Evolutionary conservation across 805 yeast genomes (phyloP).

Genomic region (Lachancea quebecensis): DNA sequence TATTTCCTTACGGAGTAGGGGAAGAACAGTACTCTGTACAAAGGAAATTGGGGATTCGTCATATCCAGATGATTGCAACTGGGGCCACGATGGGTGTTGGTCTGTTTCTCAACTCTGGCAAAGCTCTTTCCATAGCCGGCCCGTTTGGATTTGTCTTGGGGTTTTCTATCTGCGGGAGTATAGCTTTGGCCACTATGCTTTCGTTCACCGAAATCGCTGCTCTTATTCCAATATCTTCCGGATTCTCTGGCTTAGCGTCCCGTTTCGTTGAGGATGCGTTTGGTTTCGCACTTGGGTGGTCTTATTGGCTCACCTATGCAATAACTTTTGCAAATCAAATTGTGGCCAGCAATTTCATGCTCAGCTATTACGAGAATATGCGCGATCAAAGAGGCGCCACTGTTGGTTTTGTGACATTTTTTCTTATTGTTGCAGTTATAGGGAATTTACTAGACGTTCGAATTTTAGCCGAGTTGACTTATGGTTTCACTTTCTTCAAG

Average conservation of each 20-base stretch:
- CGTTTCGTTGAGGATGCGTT: constrained; percentile 59
- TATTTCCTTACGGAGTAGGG: background rate
- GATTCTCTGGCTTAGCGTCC: constrained; percentile 56
- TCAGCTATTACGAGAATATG: constrained; percentile 56
- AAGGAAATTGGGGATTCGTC: constrained; percentile 42
- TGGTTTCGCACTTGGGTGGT: constrained; percentile 65
- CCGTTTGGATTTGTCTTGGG: constrained; percentile 49
- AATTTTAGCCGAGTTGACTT: constrained; percentile 69
- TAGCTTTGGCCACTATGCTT: constrained; percentile 55
- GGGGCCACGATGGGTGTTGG: constrained; percentile 67
- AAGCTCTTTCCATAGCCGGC: constrained; percentile 49
- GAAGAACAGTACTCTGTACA: constrained; percentile 38
- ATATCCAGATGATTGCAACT: constrained; percentile 58
- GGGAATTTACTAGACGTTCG: constrained; percentile 64
- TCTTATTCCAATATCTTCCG: constrained; percentile 53
- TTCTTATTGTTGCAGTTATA: constrained; percentile 39
- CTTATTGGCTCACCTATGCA: constrained; percentile 49
- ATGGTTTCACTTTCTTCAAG: constrained; percentile 52
- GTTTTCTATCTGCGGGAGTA: constrained; percentile 55
- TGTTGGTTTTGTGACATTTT: constrained; percentile 63
- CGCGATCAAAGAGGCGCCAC: constrained; percentile 42
- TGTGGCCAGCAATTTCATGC: constrained; percentile 54
- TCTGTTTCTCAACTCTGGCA: constrained; percentile 54
- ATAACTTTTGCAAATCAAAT: constrained; percentile 58
- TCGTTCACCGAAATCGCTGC: constrained; percentile 62